These are phyloP conservation scores for Silene noctiflora DNA, from an alignment of 179 eudicot species.

Conservation along the genomic window DNA sequence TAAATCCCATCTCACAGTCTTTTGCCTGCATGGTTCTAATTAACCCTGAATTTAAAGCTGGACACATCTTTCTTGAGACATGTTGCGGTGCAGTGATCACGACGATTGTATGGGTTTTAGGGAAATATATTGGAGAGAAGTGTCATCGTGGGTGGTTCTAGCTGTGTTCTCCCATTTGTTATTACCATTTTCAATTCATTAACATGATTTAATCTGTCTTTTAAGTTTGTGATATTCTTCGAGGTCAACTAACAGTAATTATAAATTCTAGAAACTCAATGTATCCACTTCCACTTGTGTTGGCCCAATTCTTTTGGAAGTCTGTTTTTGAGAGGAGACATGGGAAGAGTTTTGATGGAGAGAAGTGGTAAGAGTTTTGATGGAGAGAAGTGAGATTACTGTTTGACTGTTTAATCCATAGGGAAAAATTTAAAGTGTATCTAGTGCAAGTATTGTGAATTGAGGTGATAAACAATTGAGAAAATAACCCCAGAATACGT, in stretches of 20 bases:
- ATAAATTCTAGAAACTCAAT: neutral
- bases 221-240: neutral
- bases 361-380: neutral
- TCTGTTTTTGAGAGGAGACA: constrained; percentile 4
- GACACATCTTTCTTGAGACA: constrained; percentile 8
- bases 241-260: neutral
- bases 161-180: neutral
- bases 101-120: neutral
- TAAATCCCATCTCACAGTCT: neutral
- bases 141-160: constrained; percentile 2
- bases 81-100: constrained; percentile 2
- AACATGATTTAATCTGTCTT: neutral
- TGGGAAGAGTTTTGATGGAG: neutral
- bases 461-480: neutral
- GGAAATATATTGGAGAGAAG: neutral
- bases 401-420: neutral
- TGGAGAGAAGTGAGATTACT: neutral
- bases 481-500: neutral
- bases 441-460: neutral
- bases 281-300: neutral
- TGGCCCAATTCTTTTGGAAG: neutral
- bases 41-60: neutral
- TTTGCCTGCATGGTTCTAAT: neutral
- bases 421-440: neutral
- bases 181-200: neutral